Evolutionary conservation across 2,329 filamentous ascomycete genomes (phyloP).

Genomic region (Fusarium succisae): DNA sequence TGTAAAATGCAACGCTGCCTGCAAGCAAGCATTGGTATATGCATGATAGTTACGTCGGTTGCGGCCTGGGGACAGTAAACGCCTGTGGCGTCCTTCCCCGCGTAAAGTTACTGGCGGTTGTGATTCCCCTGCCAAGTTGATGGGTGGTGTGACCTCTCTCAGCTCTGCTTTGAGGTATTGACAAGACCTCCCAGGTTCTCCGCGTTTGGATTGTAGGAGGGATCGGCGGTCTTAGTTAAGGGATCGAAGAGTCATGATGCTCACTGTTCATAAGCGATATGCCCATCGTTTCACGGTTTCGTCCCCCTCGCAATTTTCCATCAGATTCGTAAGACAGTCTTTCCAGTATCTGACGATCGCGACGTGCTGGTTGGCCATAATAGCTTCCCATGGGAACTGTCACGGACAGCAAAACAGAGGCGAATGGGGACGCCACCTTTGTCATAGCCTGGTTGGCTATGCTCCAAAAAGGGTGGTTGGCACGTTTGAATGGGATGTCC

Average conservation of each 20-base stretch:
- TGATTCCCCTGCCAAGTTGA: slow-evolving; percentile 36
- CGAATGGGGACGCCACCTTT: slow-evolving; percentile 28
- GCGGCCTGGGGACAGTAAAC: slow-evolving; percentile 8
- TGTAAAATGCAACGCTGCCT: slow-evolving; percentile 20
- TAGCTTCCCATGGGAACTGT: background rate
- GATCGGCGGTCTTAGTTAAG: slow-evolving; percentile 17
- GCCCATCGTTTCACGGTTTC: background rate
- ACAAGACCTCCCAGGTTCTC: slow-evolving; percentile 13
- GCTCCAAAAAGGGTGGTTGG: slow-evolving; percentile 26
- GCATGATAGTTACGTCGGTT: slow-evolving; percentile 10
- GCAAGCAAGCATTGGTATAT: slow-evolving; percentile 15
- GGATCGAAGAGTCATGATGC: slow-evolving; percentile 26
- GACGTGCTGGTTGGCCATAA: slow-evolving; percentile 18
- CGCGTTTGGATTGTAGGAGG: slow-evolving; percentile 12
- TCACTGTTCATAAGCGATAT: slow-evolving; percentile 15
- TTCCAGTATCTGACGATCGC: slow-evolving; percentile 22
- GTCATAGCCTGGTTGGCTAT: slow-evolving; percentile 28
- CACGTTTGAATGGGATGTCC: slow-evolving; percentile 22
- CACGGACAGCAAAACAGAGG: background rate
- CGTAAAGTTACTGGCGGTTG: slow-evolving; percentile 21
- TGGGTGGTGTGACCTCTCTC: slow-evolving; percentile 32
- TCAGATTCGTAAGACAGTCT: background rate
- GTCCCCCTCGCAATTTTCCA: background rate
- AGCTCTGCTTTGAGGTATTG: slow-evolving; percentile 10
- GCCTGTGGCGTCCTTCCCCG: slow-evolving; percentile 27